Base-by-base conservation (phyloP, 2,329 filamentous ascomycete species). In the Fusarium begoniae region DNA sequence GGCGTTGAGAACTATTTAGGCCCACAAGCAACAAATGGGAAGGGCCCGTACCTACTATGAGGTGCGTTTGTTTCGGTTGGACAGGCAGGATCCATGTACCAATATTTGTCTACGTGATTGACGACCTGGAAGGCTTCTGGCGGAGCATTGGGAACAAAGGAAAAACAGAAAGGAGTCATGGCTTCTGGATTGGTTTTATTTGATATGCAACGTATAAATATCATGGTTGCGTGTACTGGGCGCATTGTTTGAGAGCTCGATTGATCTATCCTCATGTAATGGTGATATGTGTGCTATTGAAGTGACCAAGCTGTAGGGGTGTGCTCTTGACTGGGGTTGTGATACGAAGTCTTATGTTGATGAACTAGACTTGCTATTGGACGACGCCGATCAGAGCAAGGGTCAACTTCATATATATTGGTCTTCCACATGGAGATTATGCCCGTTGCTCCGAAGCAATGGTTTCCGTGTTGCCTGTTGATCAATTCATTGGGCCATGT, bases 91-190 rank as follows among this genome's bases (percentile, higher is more conserved):
- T 48, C 63, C 51, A 69, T 74, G 72, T 74, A 74, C 62, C 73
- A 74, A 69, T 69, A 74, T 63, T 44, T 74, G 56, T 65, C 67
- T 69, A 65, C 48, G 61, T 72, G 63, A 64, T 66, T 61, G 72
- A 72, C 41, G 68, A 68, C 66, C 53, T 66, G 67, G 47, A 68
- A 61, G n/a, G 55, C 60, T 50, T 51, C 48, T 60, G 51, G 55
- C 43, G 70, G 63, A 63, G 63, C 55, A 60, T 60, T 64, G 58
- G 71, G 48, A 61, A 54, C 28, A 56, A 30, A 62, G 51, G 54
- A 74, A 75, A 72, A 54, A 64, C 30, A 64, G 58, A 62, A 40
- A 37, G 71, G 72, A 74, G 67, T 57, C 53, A 56, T 69, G 72
- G 58, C 24, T 55, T 48, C 53, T 60, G 57, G 40, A 38, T 48